Conservation (phyloP, 1,284 basidiomycete species). For the Amylostereum areolatum region DNA sequence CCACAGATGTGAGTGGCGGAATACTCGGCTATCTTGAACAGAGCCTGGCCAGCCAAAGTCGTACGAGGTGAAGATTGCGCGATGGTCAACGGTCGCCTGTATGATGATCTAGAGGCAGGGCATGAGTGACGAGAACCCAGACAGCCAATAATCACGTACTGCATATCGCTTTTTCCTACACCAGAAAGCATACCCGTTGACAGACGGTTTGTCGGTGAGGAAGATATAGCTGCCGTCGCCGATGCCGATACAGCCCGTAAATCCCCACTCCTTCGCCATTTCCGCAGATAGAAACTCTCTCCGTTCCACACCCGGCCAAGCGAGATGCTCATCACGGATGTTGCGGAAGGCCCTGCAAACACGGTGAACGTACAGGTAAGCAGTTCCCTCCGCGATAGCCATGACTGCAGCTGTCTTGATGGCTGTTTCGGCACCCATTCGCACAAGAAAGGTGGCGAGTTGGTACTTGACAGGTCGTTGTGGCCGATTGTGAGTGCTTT, state of each 20-base stretch:
- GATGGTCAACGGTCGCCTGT: slow-evolving; percentile 22
- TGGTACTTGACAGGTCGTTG: slow-evolving; percentile 12
- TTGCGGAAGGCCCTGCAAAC: no score
- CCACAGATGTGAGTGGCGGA: slow-evolving; percentile 21
- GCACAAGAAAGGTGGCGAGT: slow-evolving; percentile 10
- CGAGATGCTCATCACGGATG: no score
- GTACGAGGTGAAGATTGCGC: slow-evolving; percentile 17
- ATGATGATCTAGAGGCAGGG: slow-evolving; percentile 18
- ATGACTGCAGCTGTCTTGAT: slow-evolving; percentile 5
- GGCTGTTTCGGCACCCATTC: slow-evolving; percentile 6
- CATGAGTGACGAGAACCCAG: not conserved
- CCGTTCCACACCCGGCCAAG: no score
- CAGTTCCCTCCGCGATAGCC: slow-evolving; percentile 11
- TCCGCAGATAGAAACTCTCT: slow-evolving; percentile 9
- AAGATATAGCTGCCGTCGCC: slow-evolving; percentile 12
- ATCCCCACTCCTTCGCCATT: slow-evolving; percentile 13
- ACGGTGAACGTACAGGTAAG: slow-evolving; percentile 10
- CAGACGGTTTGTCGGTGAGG: slow-evolving; percentile 11
- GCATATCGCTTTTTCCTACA: slow-evolving; percentile 17
- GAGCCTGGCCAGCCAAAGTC: slow-evolving; percentile 25
- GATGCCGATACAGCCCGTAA: slow-evolving; percentile 17
- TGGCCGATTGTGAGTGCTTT: slow-evolving; percentile 1
- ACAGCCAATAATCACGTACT: slow-evolving; percentile 13
- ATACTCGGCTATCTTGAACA: slow-evolving; percentile 20
- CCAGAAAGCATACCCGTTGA: slow-evolving; percentile 13